Base-by-base conservation (phyloP, 2,329 filamentous ascomycete genomes). In the Pseudopithomyces chartarum region DNA sequence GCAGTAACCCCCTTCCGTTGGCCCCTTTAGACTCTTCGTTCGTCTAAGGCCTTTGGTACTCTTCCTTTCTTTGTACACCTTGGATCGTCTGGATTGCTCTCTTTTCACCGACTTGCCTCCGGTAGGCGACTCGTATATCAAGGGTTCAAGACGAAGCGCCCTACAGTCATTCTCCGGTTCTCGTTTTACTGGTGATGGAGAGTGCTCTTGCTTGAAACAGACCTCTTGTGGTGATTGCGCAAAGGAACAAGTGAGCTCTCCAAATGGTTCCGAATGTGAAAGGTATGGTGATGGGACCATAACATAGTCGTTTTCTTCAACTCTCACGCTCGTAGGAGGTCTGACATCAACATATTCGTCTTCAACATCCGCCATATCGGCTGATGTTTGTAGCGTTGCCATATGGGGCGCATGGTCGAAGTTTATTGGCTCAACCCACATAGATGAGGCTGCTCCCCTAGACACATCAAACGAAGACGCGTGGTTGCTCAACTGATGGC, bases 81-180 rank as follows among this genome's bases (percentile, higher is more conserved):
- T 54, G 48, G 46, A 55, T 11, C 22, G 40, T 4, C 13, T 11
- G 23, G 23, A 19, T 15, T 46, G 54, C 49, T 67, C 66, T 39
- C 63, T 68, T 39, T 63, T 68, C 6, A 69, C 59, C 4, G 63
- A 56, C 47, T 70, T 71, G 13, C 65, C 59, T 11, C 69, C 67
- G 33, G 63, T 70, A 2, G 65, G 59, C 20, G 67, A 65, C 5
- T 65, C 57, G 46, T 63, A 59, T 15, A 71, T 68, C n/a, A 61
- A 65, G 11, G 62, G 50, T 33, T 44, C 63, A 42, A 61, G 51
- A 48, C 55, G 52, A 26, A 44, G 42, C 33, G 55, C 57, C 39
- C 55, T 58, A 6, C 64, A 61, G 10, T 65, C 62, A 19, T 51
- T 38, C 13, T 67, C 61, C 8, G 58, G 52, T 13, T 71, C 64